phyloP scores from a whole-genome alignment of 2,329 filamentous ascomycete species.

The Dothideomycetes sp. region DNA sequence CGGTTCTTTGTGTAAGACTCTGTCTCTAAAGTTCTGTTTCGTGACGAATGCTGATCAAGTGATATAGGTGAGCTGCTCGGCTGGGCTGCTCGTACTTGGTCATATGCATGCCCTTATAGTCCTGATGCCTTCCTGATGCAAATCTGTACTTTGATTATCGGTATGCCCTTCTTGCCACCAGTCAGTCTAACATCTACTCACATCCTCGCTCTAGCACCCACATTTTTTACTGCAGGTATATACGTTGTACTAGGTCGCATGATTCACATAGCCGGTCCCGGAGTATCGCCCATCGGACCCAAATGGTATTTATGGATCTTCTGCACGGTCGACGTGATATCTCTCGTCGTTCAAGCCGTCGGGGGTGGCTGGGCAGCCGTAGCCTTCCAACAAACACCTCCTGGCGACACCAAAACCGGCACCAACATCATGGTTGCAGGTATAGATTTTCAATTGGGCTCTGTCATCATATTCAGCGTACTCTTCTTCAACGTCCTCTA shows the following conservation, averaged over 20 bases:
- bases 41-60: not conserved
- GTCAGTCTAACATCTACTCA: conserved; percentile 32
- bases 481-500: conserved; percentile 26
- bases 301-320: conserved; percentile 36
- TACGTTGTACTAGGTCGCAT: conserved; percentile 55
- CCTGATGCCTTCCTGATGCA: conserved; percentile 35
- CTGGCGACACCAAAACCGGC: conserved; percentile 31
- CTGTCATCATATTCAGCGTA: conserved; percentile 46
- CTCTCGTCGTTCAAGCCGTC: conserved; percentile 51
- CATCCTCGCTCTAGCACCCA: conserved; percentile 41
- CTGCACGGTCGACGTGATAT: conserved; percentile 53
- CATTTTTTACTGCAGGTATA: conserved; percentile 54
- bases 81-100: conserved; percentile 14
- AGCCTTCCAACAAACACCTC: conserved; percentile 22
- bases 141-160: conserved; percentile 17
- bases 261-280: conserved; percentile 45
- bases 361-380: conserved; percentile 40
- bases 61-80: conserved; percentile 11
- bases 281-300: conserved; percentile 18
- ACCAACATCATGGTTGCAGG: conserved; percentile 57
- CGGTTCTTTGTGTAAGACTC: conserved; percentile 10
- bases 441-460: conserved; percentile 51
- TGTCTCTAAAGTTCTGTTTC: not conserved
- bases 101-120: conserved; percentile 9
- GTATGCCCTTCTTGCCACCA: not conserved